Evolutionary conservation across 1,284 basidiomycete genomes (phyloP).

Genomic region (Cryptococcus sp.): DNA sequence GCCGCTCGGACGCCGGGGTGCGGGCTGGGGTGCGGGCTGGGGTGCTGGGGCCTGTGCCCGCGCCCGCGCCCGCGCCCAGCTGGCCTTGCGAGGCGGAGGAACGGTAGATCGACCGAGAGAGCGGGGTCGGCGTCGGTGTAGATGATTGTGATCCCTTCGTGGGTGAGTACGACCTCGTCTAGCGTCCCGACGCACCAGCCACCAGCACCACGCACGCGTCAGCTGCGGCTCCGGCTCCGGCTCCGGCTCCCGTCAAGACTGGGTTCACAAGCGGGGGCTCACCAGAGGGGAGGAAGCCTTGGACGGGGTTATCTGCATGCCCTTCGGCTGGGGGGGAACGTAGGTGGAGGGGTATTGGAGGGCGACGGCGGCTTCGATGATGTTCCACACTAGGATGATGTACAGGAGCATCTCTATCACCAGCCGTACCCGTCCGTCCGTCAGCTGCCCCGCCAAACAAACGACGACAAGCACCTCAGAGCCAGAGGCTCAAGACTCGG

Average conservation of each 20-base stretch:
- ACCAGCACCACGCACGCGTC: background rate
- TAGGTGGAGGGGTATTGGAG: constrained; percentile 28
- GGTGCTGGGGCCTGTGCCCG: background rate
- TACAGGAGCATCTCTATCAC: constrained; percentile 27
- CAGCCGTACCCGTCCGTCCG: constrained; percentile 3
- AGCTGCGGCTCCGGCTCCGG: too few species aligned
- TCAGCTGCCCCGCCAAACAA: too few species aligned
- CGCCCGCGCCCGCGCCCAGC: too few species aligned
- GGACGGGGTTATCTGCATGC: constrained; percentile 20
- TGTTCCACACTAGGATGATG: constrained; percentile 28
- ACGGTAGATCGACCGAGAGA: constrained; percentile 9
- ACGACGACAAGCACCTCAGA: too few species aligned
- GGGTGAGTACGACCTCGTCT: constrained; percentile 12
- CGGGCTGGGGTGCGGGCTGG: constrained; percentile 4
- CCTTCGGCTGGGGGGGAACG: constrained; percentile 17
- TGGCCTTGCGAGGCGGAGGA: background rate
- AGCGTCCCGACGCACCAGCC: background rate
- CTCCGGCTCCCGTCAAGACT: too few species aligned
- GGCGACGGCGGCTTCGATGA: constrained; percentile 30
- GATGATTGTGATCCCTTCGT: background rate
- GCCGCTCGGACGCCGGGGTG: background rate
- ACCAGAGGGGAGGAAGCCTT: constrained; percentile 41
- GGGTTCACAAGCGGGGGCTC: too few species aligned
- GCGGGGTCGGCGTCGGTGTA: constrained; percentile 4
- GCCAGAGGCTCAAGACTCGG: too few species aligned